phyloP scores from a whole-genome alignment of 192 early-diverging fungal species.

The Jimgerdemannia lactiflua region DNA sequence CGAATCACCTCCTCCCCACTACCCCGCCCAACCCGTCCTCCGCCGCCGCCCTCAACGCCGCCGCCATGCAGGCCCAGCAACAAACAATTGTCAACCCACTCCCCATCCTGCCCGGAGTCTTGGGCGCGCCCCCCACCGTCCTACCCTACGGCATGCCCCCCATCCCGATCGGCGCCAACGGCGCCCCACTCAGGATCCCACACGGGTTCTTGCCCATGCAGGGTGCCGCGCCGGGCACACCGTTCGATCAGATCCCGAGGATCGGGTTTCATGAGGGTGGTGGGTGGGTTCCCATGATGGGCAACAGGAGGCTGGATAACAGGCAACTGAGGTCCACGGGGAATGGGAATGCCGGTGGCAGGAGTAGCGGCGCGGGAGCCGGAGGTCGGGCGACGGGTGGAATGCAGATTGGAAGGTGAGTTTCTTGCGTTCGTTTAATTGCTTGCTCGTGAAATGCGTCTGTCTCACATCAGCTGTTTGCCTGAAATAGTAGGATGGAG shows the following conservation, averaged over 20 bases:
- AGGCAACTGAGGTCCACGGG: not conserved
- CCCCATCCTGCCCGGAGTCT: not conserved
- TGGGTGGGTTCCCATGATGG: not conserved
- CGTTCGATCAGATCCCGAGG: slow-evolving; percentile 56
- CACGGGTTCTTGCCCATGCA: slow-evolving; percentile 30
- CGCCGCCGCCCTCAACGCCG: not conserved
- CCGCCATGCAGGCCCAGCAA: not conserved
- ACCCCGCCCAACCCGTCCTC: not conserved
- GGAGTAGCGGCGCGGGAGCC: slow-evolving; percentile 9
- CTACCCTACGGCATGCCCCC: not conserved
- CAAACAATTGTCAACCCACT: not conserved
- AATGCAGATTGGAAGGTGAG: slow-evolving; percentile 4
- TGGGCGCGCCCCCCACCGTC: not conserved
- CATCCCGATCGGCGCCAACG: slow-evolving; percentile 21
- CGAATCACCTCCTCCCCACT: slow-evolving; percentile 65
- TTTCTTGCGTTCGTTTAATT: not conserved
- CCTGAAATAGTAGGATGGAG: not conserved
- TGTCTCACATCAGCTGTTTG: not conserved
- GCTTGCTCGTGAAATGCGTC: not conserved
- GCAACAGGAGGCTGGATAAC: not conserved
- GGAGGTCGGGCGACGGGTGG: slow-evolving; percentile 6
- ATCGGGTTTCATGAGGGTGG: slow-evolving; percentile 47
- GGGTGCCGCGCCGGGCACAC: slow-evolving; percentile 41
- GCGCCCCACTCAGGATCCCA: slow-evolving; percentile 21
- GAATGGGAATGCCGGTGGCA: not conserved